A percentile compares a stretch with the other conserved stretches of the same genome.
These are phyloP conservation scores for Rhizopus delemar DNA, from an alignment of 371 early-diverging fungal species.

Conservation along the genomic window DNA sequence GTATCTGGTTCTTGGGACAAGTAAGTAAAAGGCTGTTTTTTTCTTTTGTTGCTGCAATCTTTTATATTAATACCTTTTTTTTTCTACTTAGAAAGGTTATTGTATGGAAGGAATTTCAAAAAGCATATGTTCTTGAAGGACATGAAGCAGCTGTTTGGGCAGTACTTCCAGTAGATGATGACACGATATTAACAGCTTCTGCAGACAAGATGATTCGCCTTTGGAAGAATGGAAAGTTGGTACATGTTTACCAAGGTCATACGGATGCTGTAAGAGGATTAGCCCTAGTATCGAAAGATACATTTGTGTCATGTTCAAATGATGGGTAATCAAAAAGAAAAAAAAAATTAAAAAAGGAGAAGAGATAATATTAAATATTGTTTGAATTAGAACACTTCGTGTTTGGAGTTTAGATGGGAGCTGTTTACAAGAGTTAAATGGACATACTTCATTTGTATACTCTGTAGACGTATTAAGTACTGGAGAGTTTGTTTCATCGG, in stretches of 20 bases:
- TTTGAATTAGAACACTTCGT: slow-evolving; percentile 64
- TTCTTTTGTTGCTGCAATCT: background rate
- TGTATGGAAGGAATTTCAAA: slow-evolving; percentile 85
- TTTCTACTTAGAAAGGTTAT: slow-evolving; percentile 28
- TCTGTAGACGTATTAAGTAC: slow-evolving; percentile 67
- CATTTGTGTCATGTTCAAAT: slow-evolving; percentile 88
- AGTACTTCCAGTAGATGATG: slow-evolving; percentile 74
- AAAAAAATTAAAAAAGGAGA: background rate
- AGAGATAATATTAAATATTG: background rate
- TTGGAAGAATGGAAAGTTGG: slow-evolving; percentile 77
- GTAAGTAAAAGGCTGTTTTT: slow-evolving; percentile 44
- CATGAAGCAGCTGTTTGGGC: slow-evolving; percentile 93
- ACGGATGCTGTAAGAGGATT: slow-evolving; percentile 89
- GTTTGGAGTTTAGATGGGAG: slow-evolving; percentile 80
- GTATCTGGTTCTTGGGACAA: slow-evolving; percentile 98
- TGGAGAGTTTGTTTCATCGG: slow-evolving; percentile 85
- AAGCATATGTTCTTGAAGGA: slow-evolving; percentile 70
- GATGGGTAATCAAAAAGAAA: slow-evolving; percentile 64
- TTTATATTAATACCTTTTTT: background rate
- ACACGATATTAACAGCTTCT: slow-evolving; percentile 80
- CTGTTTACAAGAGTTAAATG: slow-evolving; percentile 76
- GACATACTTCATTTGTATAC: slow-evolving; percentile 95
- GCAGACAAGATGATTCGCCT: slow-evolving; percentile 92
- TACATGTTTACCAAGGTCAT: slow-evolving; percentile 83
- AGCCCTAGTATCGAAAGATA: slow-evolving; percentile 58